A percentile compares a stretch with the other conserved stretches of the same genome.
phyloP scores from a whole-genome alignment of 108 stramenopile species.

The Discostella pseudostelligera region DNA sequence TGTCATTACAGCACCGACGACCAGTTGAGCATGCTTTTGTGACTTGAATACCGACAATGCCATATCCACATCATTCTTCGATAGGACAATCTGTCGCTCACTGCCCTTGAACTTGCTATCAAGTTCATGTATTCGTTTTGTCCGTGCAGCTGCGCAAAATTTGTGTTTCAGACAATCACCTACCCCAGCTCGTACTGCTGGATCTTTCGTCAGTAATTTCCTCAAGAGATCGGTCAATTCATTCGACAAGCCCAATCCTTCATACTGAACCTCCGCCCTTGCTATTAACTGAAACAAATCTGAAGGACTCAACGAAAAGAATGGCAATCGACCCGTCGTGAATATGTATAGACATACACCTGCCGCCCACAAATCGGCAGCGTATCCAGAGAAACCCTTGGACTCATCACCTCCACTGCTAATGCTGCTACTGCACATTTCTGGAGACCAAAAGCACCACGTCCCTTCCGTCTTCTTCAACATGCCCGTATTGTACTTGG shows the following conservation, averaged over 20 bases:
- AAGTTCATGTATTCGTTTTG: conserved; percentile 43
- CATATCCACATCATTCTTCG: conserved; percentile 17
- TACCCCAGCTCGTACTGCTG: conserved; percentile 66
- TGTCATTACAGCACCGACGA: too few relatives aligned
- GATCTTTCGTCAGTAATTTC: conserved; percentile 68
- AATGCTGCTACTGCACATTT: conserved; percentile 60
- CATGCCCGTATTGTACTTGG: conserved; percentile 57
- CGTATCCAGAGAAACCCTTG: conserved; percentile 74
- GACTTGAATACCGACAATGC: conserved; percentile 2
- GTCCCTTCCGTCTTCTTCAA: conserved; percentile 88
- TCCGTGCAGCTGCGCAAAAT: conserved; percentile 60
- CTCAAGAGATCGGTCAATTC: conserved; percentile 58
- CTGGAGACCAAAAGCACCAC: conserved; percentile 87
- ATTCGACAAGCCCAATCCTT: conserved; percentile 52
- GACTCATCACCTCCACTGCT: conserved; percentile 22
- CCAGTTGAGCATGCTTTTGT: neutral
- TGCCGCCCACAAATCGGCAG: conserved; percentile 91
- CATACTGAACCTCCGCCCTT: conserved; percentile 50
- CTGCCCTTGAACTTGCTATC: conserved; percentile 22
- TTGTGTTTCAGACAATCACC: conserved; percentile 84
- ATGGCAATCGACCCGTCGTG: conserved; percentile 78
- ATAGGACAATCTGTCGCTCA: conserved; percentile 19
- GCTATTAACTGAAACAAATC: conserved; percentile 73
- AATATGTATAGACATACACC: conserved; percentile 90
- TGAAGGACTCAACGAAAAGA: conserved; percentile 66